These are phyloP conservation scores for Petrea volubilis DNA, from an alignment of 257 asterid species.

Conservation along the genomic window DNA sequence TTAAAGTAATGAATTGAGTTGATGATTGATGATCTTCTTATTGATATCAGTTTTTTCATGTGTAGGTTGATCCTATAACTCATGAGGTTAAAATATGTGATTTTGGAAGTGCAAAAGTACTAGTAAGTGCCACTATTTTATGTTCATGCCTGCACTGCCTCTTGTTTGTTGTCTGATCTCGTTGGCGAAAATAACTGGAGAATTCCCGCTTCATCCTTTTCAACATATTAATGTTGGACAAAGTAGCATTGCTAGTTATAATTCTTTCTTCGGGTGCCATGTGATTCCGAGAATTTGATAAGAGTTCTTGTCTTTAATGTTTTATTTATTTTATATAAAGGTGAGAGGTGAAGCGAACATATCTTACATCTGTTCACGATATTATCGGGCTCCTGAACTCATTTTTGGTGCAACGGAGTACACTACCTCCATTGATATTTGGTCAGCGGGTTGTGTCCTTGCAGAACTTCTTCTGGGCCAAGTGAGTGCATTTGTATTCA, in stretches of 20 bases:
- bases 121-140: constrained; percentile 45
- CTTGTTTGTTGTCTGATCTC: neutral
- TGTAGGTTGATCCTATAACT: constrained; percentile 64
- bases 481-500: constrained; percentile 30
- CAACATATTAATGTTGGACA: neutral
- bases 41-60: constrained; percentile 17
- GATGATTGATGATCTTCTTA: constrained; percentile 18
- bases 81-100: constrained; percentile 78
- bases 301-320: neutral
- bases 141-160: neutral
- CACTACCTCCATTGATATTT: constrained; percentile 67
- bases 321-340: constrained; percentile 29
- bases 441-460: constrained; percentile 86
- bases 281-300: neutral
- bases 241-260: neutral
- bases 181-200: neutral
- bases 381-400: constrained; percentile 81
- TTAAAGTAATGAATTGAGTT: neutral
- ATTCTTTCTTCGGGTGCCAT: neutral
- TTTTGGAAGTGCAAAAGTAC: constrained; percentile 80
- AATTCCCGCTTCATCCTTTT: neutral
- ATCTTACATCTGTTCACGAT: constrained; percentile 77
- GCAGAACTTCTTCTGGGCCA: constrained; percentile 80
- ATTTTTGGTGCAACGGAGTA: constrained; percentile 83
- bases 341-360: constrained; percentile 76